Evolutionary conservation across 345 rosid species (phyloP), one percentile per base, ranked within the genome.

Genomic region (Eucalyptus curtisii): DNA sequence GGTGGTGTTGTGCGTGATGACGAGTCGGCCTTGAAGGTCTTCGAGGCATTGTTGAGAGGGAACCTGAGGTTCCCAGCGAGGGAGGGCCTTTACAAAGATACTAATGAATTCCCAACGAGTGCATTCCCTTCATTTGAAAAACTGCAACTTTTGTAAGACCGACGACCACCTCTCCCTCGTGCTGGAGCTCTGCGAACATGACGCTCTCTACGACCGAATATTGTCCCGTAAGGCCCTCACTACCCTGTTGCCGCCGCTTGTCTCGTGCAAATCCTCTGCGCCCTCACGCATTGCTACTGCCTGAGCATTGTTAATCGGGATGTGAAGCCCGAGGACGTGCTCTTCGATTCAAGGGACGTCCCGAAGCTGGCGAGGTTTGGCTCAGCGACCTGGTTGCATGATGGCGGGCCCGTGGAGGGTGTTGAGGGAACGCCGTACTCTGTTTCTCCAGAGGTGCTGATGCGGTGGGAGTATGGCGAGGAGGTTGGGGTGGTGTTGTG

Each of bases 111-210:
- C 52, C 52, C 52, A 49, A 49, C 52, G 52, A 49, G 52, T 49
- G 52, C 19, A 15, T 1, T 49, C 52, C 52, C 50, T 49, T 49
- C 52, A 49, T 1, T 49, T 49, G 16, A 49, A 49, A 49, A 49
- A 49, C 52, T 1, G 52, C 52, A 2, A 49, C 52, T 49, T 49
- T 49, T 49, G 3, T 49, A 97, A 97, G 71, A 92, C 94, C 44
- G 96, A 95, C 2, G 93, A 93, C 27, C 61, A 87, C 50, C 92
- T 97, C 13, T 89, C 94, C 86, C 91, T 97, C 82, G 92, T 96
- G 40, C 90, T 94, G 88, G 97, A 96, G 49, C 92, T 95, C 59
- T 96, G 96, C 88, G 93, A 95, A 49, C 90, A 93, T 25, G 87
- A 85, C 25, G 94, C 98, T 33, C 95, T 97, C n/a, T 94, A 93